These are phyloP conservation scores for Pleodorina starrii DNA, from an alignment of 139 green algal species.

Conservation along the genomic window DNA sequence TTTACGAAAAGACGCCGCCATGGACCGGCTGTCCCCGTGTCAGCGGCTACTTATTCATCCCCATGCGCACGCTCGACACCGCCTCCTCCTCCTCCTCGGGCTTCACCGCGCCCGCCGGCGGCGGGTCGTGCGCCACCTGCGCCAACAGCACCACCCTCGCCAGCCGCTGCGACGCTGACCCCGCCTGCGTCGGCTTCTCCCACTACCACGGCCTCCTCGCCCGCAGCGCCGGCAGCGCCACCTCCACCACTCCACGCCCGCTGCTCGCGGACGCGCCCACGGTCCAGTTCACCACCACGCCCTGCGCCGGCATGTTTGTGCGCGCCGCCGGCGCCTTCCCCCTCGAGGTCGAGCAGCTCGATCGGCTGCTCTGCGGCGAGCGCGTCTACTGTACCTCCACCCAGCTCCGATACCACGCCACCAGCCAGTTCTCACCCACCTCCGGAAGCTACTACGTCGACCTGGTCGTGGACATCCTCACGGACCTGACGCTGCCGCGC, in stretches of 20 bases:
- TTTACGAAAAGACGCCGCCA: slow-evolving; percentile 20
- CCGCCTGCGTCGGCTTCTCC: slow-evolving; percentile 52
- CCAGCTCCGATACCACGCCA: slow-evolving; percentile 33
- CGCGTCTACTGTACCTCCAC: slow-evolving; percentile 42
- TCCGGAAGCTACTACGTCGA: slow-evolving; percentile 16
- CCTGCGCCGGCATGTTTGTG: slow-evolving; percentile 50
- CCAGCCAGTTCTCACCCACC: background rate
- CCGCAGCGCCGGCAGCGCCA: background rate
- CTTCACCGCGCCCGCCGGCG: background rate
- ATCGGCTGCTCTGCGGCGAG: slow-evolving; percentile 58
- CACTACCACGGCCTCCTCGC: slow-evolving; percentile 52
- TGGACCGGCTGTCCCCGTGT: slow-evolving; percentile 29
- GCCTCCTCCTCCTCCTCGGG: too few relatives aligned
- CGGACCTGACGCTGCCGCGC: background rate
- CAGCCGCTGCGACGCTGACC: slow-evolving; percentile 3
- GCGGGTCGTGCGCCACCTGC: slow-evolving; percentile 27
- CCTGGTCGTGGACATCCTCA: background rate
- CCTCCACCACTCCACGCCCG: too few relatives aligned
- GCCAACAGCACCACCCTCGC: slow-evolving; percentile 12
- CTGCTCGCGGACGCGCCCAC: slow-evolving; percentile 3
- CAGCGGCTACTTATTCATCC: slow-evolving; percentile 52
- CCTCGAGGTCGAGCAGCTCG: slow-evolving; percentile 47
- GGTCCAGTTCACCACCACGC: slow-evolving; percentile 40
- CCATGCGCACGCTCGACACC: slow-evolving; percentile 21
- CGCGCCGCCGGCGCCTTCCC: slow-evolving; percentile 3